phyloP scores from a whole-genome alignment of 352 stramenopile species.

The Phytophthora vignae region DNA sequence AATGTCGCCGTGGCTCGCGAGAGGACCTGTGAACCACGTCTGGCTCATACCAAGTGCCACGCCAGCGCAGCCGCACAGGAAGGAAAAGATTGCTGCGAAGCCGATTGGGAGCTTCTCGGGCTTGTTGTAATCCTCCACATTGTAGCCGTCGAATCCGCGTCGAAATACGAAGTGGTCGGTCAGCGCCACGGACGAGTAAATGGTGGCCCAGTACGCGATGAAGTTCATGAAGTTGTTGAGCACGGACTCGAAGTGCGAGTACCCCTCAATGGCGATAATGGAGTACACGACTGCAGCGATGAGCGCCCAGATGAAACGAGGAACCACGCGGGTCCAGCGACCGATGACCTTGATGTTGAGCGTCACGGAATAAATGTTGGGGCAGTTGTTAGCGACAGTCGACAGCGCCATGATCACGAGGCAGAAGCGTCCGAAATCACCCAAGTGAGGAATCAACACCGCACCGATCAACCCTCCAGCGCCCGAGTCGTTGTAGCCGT shows the following conservation, averaged over 20 bases:
- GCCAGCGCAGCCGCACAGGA: conserved; percentile 34
- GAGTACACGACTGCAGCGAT: conserved; percentile 40
- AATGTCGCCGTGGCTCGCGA: conserved; percentile 43
- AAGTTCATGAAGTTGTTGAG: conserved; percentile 66
- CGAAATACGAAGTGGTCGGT: conserved; percentile 51
- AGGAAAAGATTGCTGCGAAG: conserved; percentile 48
- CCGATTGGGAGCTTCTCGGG: conserved; percentile 43
- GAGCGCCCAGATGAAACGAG: conserved; percentile 44
- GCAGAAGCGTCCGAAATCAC: conserved; percentile 51
- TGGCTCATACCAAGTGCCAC: conserved; percentile 51
- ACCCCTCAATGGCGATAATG: conserved; percentile 43
- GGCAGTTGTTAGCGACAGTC: conserved; percentile 55
- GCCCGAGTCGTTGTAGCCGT: conserved; percentile 47
- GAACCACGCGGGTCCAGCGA: conserved; percentile 36
- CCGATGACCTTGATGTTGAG: conserved; percentile 56
- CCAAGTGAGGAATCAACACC: conserved; percentile 40
- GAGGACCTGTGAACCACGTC: conserved; percentile 44
- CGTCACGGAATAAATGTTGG: conserved; percentile 55
- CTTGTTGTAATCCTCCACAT: conserved; percentile 48
- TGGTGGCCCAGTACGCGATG: conserved; percentile 51
- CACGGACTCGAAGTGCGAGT: conserved; percentile 48
- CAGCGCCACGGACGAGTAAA: conserved; percentile 42
- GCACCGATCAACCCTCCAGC: conserved; percentile 44
- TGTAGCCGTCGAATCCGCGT: conserved; percentile 44
- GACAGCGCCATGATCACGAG: conserved; percentile 54